These are phyloP conservation scores for Xylaria sp. DNA, from an alignment of 2,329 filamentous ascomycete species.

Conservation along the genomic window DNA sequence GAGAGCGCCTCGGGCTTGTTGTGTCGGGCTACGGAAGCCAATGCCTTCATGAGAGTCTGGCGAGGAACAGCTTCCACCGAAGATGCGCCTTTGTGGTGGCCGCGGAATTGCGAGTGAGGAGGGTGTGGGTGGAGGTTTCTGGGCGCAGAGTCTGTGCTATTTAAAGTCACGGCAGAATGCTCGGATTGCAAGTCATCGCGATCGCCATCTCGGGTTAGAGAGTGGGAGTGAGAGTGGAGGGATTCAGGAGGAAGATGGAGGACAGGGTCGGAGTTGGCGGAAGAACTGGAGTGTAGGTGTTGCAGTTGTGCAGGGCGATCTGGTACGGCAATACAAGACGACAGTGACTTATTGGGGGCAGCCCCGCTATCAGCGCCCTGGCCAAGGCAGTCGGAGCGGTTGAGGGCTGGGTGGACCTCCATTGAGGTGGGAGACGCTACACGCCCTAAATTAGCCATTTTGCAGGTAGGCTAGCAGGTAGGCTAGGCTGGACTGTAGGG, in stretches of 20 bases:
- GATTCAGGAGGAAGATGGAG: conserved; percentile 15
- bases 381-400: conserved; percentile 34
- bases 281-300: conserved; percentile 4
- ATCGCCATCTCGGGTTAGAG: conserved; percentile 35
- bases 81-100: conserved; percentile 52
- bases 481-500: too few relatives aligned
- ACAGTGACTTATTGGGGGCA: conserved; percentile 25
- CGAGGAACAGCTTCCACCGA: conserved; percentile 71
- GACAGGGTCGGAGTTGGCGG: conserved; percentile 22
- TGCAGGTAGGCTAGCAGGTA: too few relatives aligned
- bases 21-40: conserved; percentile 67
- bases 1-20: conserved; percentile 66
- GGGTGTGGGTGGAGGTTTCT: conserved; percentile 33
- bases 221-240: conserved; percentile 13
- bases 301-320: conserved; percentile 18
- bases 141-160: conserved; percentile 31
- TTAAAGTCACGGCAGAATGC: conserved; percentile 31
- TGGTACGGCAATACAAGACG: conserved; percentile 13
- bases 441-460: conserved; percentile 28
- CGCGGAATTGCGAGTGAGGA: conserved; percentile 29
- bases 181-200: conserved; percentile 24
- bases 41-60: conserved; percentile 81
- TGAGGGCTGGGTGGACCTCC: conserved; percentile 29
- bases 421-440: conserved; percentile 28
- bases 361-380: conserved; percentile 27